Conservation (phyloP, 345 rosid species). For the Anastatica hierochuntica region DNA sequence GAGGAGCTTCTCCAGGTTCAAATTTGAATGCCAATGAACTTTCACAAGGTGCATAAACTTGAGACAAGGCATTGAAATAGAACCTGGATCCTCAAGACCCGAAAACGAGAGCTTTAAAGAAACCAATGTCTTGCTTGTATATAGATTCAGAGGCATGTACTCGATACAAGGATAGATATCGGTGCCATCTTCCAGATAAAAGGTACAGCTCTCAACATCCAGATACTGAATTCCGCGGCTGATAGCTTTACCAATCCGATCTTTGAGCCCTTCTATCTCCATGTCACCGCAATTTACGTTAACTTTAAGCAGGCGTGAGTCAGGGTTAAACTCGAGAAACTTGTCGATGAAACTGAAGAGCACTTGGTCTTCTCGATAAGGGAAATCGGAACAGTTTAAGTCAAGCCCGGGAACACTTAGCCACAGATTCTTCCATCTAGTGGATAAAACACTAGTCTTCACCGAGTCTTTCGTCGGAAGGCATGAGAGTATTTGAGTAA, state of each 20-base stretch:
- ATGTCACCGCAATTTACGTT: background rate
- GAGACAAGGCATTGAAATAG: background rate
- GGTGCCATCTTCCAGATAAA: background rate
- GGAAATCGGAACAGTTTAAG: background rate
- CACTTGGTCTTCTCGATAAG: background rate
- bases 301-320: background rate
- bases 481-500: no score
- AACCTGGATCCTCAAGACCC: background rate
- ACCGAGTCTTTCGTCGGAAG: conserved; percentile 1
- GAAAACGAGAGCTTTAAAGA: background rate
- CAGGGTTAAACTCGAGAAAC: background rate
- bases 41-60: background rate
- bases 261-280: background rate
- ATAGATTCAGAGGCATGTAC: background rate
- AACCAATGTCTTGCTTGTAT: background rate
- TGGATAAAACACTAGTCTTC: conserved; percentile 1
- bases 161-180: background rate
- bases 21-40: background rate
- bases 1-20: background rate
- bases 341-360: background rate
- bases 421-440: background rate
- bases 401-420: background rate
- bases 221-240: background rate
- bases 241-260: background rate
- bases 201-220: background rate